Conservation (phyloP, 2,329 filamentous ascomycete genomes). For the Cladophialophora bantiana region DNA sequence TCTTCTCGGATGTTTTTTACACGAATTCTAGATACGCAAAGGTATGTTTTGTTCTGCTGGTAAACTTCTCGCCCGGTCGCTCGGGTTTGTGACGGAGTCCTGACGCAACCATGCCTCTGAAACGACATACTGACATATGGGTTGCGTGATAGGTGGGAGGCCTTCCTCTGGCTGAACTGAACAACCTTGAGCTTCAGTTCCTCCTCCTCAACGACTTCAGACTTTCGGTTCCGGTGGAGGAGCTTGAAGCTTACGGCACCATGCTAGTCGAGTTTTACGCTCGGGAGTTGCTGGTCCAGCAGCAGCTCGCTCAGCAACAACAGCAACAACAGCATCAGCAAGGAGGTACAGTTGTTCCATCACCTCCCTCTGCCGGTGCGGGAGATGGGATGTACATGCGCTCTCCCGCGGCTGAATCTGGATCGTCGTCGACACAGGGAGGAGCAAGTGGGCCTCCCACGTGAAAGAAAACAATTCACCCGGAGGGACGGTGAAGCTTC, state of each 20-base stretch:
- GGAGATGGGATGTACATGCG: conserved; percentile 40
- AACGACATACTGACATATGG: conserved; percentile 32
- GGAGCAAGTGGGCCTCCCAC: conserved; percentile 17
- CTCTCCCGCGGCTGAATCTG: conserved; percentile 5
- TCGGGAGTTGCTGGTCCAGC: conserved; percentile 78
- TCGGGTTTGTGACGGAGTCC: not conserved
- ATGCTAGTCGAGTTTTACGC: conserved; percentile 99
- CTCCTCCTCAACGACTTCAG: conserved; percentile 95
- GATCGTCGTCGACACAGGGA: conserved; percentile 15
- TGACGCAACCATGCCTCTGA: not conserved
- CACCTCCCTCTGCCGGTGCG: conserved; percentile 16
- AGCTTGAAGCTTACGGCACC: conserved; percentile 94
- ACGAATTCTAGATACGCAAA: conserved; percentile 99
- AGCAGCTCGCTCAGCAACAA: conserved; percentile 47
- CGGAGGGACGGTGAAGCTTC: not conserved
- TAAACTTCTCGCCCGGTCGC: conserved; percentile 41
- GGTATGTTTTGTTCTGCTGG: conserved; percentile 60
- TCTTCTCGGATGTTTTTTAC: conserved; percentile 98
- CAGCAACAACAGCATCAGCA: conserved; percentile 17
- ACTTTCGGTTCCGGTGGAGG: conserved; percentile 89
- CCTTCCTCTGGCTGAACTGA: conserved; percentile 87
- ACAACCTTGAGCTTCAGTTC: conserved; percentile 96
- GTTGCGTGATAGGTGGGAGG: conserved; percentile 77
- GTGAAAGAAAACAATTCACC: conserved; percentile 10
- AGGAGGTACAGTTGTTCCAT: conserved; percentile 18